A percentile compares a stretch with the other conserved stretches of the same genome.
These are phyloP conservation scores for Xylaria venustula DNA, from an alignment of 495 filamentous ascomycete species.

Conservation along the genomic window DNA sequence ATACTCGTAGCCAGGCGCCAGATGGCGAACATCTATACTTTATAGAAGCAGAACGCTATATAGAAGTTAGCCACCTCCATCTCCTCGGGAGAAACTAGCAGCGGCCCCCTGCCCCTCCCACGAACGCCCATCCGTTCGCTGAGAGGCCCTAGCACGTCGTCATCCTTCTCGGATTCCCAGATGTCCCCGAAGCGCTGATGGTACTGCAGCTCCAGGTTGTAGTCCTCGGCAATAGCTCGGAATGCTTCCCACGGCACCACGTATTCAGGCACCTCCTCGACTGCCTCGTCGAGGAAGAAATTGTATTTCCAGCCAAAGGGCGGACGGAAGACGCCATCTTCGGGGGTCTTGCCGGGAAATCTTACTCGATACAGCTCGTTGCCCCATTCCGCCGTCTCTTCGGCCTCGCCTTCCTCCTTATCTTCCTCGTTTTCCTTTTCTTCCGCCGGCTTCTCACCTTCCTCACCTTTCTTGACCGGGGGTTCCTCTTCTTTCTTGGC, in stretches of 20 bases:
- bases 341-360: conserved; percentile 77
- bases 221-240: conserved; percentile 90
- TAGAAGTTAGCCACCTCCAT: conserved; percentile 91
- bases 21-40: conserved; percentile 56
- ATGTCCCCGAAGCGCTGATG: conserved; percentile 85
- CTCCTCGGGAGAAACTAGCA: conserved; percentile 75
- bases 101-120: conserved; percentile 61
- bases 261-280: conserved; percentile 95
- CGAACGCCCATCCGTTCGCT: conserved; percentile 94
- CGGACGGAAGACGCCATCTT: conserved; percentile 83
- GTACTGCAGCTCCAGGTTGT: conserved; percentile 92
- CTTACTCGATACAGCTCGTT: conserved; percentile 87
- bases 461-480: no score
- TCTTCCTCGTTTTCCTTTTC: conserved; percentile 49
- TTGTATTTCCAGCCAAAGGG: conserved; percentile 97
- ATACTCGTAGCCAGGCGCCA: background rate
- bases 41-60: conserved; percentile 91
- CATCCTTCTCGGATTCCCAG: conserved; percentile 85
- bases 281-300: conserved; percentile 92
- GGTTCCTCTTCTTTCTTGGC: conserved; percentile 50
- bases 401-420: conserved; percentile 51
- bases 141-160: conserved; percentile 71
- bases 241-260: conserved; percentile 98
- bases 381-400: conserved; percentile 74
- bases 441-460: conserved; percentile 17